Evolutionary conservation across 208 protist species (phyloP).

Genomic region (Acanthamoeba sp.): DNA sequence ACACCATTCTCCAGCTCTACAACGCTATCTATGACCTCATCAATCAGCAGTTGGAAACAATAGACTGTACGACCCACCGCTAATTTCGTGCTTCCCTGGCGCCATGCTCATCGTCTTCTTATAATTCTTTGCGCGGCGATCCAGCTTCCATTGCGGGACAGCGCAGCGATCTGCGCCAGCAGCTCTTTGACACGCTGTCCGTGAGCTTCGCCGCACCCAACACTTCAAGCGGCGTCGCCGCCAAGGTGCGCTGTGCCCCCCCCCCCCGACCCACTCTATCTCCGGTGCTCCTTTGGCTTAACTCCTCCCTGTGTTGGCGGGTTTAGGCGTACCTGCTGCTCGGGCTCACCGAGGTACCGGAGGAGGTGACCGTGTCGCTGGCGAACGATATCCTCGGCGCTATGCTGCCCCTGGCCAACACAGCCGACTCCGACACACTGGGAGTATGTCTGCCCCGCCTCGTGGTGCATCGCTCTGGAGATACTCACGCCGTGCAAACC

Average conservation of each 20-base stretch:
- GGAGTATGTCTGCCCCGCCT: slow-evolving; percentile 11
- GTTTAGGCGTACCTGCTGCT: slow-evolving; percentile 35
- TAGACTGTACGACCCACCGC: not conserved
- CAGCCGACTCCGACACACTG: not conserved
- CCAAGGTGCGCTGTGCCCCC: not conserved
- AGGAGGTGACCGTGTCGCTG: slow-evolving; percentile 30
- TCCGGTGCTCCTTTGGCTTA: not conserved
- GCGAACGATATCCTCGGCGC: not conserved
- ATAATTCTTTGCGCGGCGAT: not conserved
- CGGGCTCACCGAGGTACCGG: slow-evolving; percentile 63
- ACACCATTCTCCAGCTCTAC: slow-evolving; percentile 45
- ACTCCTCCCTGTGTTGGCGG: not conserved
- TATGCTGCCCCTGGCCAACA: not conserved
- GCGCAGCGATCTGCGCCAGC: not conserved
- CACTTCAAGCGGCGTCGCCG: not conserved
- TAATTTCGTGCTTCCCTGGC: not conserved
- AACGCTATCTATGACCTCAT: slow-evolving; percentile 40
- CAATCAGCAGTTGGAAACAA: not conserved
- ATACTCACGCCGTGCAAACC: not conserved
- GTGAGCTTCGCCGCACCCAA: not conserved
- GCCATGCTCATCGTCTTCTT: not conserved
- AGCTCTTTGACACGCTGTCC: not conserved
- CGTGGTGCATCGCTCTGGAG: too few species aligned
- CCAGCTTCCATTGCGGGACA: not conserved
- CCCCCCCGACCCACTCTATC: too few species aligned